These are phyloP conservation scores for Hylodesmum podocarpum DNA, from an alignment of 306 rosid genomes.

Conservation along the genomic window DNA sequence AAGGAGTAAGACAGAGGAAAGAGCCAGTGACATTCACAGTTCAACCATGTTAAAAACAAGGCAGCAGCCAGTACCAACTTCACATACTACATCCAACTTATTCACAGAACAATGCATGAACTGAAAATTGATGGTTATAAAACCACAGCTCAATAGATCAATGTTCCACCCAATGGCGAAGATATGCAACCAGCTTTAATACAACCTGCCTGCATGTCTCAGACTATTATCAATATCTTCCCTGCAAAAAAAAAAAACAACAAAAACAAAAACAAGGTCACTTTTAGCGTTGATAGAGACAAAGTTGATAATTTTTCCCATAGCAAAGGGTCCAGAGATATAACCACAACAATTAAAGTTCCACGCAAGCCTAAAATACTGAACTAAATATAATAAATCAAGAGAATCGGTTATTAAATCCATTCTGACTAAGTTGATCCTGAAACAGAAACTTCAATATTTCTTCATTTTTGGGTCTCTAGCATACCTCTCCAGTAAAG, in stretches of 20 bases:
- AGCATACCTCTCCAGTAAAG: slow-evolving; percentile 36
- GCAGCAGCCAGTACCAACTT: background rate
- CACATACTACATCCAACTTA: slow-evolving; percentile 23
- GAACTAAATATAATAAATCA: background rate
- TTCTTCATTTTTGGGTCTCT: background rate
- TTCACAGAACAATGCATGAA: background rate
- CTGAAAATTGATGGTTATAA: slow-evolving; percentile 1
- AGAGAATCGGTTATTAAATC: background rate
- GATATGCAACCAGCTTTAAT: slow-evolving; percentile 8
- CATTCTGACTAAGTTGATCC: background rate
- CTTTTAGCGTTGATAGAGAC: background rate
- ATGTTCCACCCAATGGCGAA: background rate
- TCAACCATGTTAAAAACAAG: slow-evolving; percentile 5
- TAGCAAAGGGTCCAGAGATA: background rate
- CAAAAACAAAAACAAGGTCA: too few relatives aligned
- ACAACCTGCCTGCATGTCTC: slow-evolving; percentile 5
- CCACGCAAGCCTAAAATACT: background rate
- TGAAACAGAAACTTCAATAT: background rate
- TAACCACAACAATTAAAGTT: background rate
- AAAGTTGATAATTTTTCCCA: background rate
- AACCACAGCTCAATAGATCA: background rate
- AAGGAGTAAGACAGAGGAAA: background rate
- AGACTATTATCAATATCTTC: slow-evolving; percentile 43
- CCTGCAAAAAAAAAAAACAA: slow-evolving; percentile 47
- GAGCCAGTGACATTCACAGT: slow-evolving; percentile 3